Evolutionary conservation across 768 basidiomycete genomes (phyloP).

Genomic region (Terana coerulea): DNA sequence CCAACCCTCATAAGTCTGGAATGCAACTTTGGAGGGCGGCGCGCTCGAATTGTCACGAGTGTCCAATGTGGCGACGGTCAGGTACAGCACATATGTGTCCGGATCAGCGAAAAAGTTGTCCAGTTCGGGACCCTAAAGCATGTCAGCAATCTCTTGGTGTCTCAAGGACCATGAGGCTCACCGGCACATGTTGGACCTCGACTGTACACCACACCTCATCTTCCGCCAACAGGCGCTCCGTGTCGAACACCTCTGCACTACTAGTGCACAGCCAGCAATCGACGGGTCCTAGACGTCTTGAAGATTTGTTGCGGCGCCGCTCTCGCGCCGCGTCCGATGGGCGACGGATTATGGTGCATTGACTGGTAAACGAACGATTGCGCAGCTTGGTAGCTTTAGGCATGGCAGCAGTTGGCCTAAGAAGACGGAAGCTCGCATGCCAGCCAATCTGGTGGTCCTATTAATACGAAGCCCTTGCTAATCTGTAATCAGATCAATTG

Average conservation of each 20-base stretch:
- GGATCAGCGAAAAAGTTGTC: not conserved
- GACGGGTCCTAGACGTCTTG: not conserved
- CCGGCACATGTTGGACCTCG: not conserved
- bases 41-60: not conserved
- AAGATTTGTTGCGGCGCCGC: not conserved
- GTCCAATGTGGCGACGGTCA: not conserved
- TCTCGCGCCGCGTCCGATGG: not conserved
- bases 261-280: not conserved
- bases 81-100: not conserved
- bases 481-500: constrained; percentile 7
- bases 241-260: not conserved
- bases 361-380: not conserved
- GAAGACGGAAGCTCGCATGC: not conserved
- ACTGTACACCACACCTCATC: not conserved
- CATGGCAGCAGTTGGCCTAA: not conserved
- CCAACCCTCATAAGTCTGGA: not conserved
- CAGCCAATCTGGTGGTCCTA: not conserved
- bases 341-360: not conserved
- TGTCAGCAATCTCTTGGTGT: too few relatives aligned
- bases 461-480: not conserved
- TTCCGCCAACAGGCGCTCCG: not conserved
- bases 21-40: not conserved
- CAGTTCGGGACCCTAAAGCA: not conserved
- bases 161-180: not conserved
- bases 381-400: not conserved